phyloP scores from a whole-genome alignment of 768 basidiomycete genomes.

The Trametes meyenii region DNA sequence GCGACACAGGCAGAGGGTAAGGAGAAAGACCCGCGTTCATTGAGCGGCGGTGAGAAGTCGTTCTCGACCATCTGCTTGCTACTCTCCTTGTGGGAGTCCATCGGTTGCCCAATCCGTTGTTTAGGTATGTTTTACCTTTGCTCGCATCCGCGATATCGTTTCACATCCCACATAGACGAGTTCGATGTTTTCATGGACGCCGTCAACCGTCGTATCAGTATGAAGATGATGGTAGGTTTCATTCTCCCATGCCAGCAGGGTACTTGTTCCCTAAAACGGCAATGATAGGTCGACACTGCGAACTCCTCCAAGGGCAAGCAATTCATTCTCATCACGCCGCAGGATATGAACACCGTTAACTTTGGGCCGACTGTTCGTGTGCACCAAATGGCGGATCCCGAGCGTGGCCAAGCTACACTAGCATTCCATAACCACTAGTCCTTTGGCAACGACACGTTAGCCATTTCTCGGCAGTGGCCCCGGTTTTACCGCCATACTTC shows the following conservation, averaged over 20 bases:
- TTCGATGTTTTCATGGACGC: constrained; percentile 99
- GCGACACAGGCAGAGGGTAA: constrained; percentile 55
- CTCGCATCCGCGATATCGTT: neutral
- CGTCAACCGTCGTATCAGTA: constrained; percentile 87
- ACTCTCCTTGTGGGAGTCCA: constrained; percentile 94
- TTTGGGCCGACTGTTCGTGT: constrained; percentile 74
- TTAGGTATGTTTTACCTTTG: constrained; percentile 54
- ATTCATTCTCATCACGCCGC: constrained; percentile 95
- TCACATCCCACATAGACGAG: constrained; percentile 60
- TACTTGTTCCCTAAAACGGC: neutral
- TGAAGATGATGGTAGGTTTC: constrained; percentile 88
- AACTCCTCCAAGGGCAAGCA: constrained; percentile 87
- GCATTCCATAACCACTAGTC: constrained; percentile 29
- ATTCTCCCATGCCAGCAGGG: neutral
- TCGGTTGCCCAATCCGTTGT: constrained; percentile 91
- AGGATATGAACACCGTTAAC: constrained; percentile 78
- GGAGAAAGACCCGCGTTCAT: constrained; percentile 83
- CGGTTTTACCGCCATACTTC: no score
- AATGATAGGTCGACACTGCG: constrained; percentile 79
- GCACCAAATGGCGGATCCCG: constrained; percentile 77
- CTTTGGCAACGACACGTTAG: no score
- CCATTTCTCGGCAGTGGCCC: no score
- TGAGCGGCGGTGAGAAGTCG: constrained; percentile 95
- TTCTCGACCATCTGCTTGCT: constrained; percentile 95
- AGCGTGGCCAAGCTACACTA: constrained; percentile 60